Evolutionary conservation across 106 monocot species (phyloP), one percentile per base, ranked within the genome.

Genomic region (Allium fistulosum): DNA sequence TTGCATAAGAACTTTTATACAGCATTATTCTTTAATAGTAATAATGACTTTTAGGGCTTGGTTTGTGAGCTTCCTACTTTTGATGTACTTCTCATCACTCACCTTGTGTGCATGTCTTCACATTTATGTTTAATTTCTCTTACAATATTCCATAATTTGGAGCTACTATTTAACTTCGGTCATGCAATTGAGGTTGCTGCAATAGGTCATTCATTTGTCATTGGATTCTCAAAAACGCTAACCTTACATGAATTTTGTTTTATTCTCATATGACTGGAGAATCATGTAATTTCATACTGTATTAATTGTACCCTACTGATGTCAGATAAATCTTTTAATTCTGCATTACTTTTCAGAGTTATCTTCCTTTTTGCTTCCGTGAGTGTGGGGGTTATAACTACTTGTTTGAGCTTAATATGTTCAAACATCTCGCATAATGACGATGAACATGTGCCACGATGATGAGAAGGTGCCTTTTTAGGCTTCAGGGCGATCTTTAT

Each of bases 361-460:
- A n/a, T 4, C 79, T 99, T n/a, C 93, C 99, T 37, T 99, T 99
- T 83, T 92, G 90, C 63, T 85, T 99, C 56, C 78, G 90, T 27
- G 99, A 99, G 87, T n/a, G 93, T 93, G 18, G 92, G 99, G 99
- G 81, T 92, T 46, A 78, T 90, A 79, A 92, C 77, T 67, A 92
- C 87, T 71, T 93, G 90, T 72, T 65, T 87, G 68, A 87, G 81
- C 75, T 69, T 99, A 57, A 87, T 99, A 28, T 74, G 83, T 45
- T 84, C 84, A 74, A 92, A 79, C 16, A 73, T 69, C 57, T 90
- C 80, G 7, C 74, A 73, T 45, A n/a, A n/a, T n/a, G n/a, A n/a
- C n/a, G n/a, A n/a, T n/a, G n/a, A n/a, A n/a, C n/a, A n/a, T n/a
- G n/a, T n/a, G n/a, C n/a, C n/a, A n/a, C n/a, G n/a, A n/a, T n/a